A percentile compares a stretch with the other conserved stretches of the same genome.
These are phyloP conservation scores for Cryptococcus hybrid DNA, from an alignment of 1,284 basidiomycete species.

Conservation along the genomic window DNA sequence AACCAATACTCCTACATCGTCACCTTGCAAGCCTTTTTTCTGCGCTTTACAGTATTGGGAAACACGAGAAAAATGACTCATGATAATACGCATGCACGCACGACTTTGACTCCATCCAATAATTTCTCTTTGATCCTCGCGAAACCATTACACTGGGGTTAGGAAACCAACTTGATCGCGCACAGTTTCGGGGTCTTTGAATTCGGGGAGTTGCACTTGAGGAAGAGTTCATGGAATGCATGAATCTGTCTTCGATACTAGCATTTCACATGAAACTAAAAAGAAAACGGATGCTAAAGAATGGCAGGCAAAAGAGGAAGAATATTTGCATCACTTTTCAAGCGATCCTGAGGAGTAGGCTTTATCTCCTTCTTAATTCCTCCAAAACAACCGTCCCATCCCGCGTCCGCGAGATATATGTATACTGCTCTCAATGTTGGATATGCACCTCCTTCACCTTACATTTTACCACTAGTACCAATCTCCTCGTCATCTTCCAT, in stretches of 20 bases:
- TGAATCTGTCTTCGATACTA: slow-evolving; percentile 2
- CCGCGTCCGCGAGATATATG: slow-evolving; percentile 9
- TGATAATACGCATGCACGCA: neutral
- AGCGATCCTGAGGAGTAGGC: neutral
- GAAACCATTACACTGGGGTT: slow-evolving; percentile 8
- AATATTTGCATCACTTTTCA: neutral
- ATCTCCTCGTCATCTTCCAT: slow-evolving; percentile 4
- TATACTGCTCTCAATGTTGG: slow-evolving; percentile 9
- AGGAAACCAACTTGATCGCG: slow-evolving; percentile 12
- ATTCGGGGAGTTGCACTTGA: slow-evolving; percentile 6
- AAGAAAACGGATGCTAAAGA: neutral
- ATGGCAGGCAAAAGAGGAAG: too few relatives aligned
- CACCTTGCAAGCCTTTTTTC: too few relatives aligned
- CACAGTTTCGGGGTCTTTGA: slow-evolving; percentile 14
- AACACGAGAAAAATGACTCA: too few relatives aligned
- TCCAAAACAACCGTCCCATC: slow-evolving; percentile 12
- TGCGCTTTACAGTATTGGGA: too few relatives aligned
- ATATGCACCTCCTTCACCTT: slow-evolving; percentile 7
- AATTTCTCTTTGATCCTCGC: slow-evolving; percentile 2
- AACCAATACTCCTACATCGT: too few relatives aligned
- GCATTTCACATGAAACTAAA: neutral
- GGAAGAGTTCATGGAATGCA: slow-evolving; percentile 2
- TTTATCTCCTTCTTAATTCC: slow-evolving; percentile 9
- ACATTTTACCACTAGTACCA: slow-evolving; percentile 9
- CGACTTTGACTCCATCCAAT: neutral